Base-by-base conservation (phyloP, 495 filamentous ascomycete species). In the Daldinia vernicosa region DNA sequence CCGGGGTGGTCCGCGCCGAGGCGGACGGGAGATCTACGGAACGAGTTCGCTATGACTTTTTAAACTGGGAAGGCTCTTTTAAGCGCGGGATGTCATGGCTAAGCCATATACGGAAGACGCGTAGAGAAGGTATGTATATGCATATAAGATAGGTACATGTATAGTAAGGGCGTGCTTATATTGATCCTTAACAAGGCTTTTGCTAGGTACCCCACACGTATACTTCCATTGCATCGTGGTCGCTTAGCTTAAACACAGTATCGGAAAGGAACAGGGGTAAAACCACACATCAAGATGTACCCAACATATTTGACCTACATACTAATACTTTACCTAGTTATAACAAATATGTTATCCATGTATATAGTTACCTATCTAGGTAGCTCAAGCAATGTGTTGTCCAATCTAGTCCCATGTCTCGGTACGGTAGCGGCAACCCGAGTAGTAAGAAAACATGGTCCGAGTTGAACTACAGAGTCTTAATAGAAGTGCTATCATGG, bases 31-130 rank as follows among this genome's bases (percentile, higher is more conserved):
- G 69, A 71, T 71, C 69, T 67, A 61, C 60, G 28, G 55, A 61
- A 58, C 4, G 52, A 33, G 66, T 58, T 61, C 59, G 56, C 47
- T 50, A 65, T 30, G 56, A 22, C 14, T 26, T 43, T 60, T 43
- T 60, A 11, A 17, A 35, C 0, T 0, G 1, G 27, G 26, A 58
- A 1, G 39, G 39, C 39, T 47, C 22, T 12, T 24, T 19, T 47
- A 47, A 67, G 26, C 33, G 69, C 59, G 69, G 63, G 69, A 71
- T 71, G 69, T 67, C 69, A 66, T 66, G 12, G 17, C n/a, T 45
- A 45, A 43, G 32, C 5, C 39, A 43, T 43, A 32, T 61, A 57
- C 15, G 47, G 22, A 62, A 60, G 55, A 62, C 68, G 57, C 68
- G 62, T 66, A 66, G 15, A 62, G 27, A 28, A 71, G 55, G 27